Evolutionary conservation across 345 rosid genomes (phyloP).

Genomic region (Corchorus capsularis): DNA sequence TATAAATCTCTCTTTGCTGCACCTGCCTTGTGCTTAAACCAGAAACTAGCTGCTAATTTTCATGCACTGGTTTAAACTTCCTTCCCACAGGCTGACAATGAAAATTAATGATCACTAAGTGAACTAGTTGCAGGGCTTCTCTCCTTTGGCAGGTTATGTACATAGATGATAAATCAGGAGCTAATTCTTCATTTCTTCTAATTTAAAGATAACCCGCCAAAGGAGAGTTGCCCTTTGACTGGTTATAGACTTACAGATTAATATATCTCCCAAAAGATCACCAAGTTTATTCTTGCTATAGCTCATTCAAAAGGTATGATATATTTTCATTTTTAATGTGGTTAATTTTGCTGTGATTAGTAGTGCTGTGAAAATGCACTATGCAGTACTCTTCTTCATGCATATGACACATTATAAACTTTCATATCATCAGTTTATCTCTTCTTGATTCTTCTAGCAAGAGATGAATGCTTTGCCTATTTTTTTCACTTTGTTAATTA

Average conservation of each 20-base stretch:
- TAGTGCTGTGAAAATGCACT: not conserved
- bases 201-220: slow-evolving; percentile 51
- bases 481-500: not conserved
- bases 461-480: not conserved
- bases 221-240: slow-evolving; percentile 97
- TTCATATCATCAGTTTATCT: not conserved
- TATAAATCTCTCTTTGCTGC: slow-evolving; percentile 4
- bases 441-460: not conserved
- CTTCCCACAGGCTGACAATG: not conserved
- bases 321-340: not conserved
- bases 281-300: not conserved
- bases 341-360: not conserved
- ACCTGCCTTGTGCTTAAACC: not conserved
- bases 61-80: not conserved
- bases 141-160: slow-evolving; percentile 60
- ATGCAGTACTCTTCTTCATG: not conserved
- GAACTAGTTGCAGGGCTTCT: slow-evolving; percentile 63
- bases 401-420: not conserved
- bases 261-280: not conserved
- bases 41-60: not conserved
- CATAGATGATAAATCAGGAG: not conserved
- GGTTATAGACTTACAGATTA: slow-evolving; percentile 49
- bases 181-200: not conserved
- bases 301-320: slow-evolving; percentile 6
- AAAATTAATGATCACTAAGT: slow-evolving; percentile 39